Conservation (phyloP, 192 early-diverging fungal species). For the Geranomyces variabilis region DNA sequence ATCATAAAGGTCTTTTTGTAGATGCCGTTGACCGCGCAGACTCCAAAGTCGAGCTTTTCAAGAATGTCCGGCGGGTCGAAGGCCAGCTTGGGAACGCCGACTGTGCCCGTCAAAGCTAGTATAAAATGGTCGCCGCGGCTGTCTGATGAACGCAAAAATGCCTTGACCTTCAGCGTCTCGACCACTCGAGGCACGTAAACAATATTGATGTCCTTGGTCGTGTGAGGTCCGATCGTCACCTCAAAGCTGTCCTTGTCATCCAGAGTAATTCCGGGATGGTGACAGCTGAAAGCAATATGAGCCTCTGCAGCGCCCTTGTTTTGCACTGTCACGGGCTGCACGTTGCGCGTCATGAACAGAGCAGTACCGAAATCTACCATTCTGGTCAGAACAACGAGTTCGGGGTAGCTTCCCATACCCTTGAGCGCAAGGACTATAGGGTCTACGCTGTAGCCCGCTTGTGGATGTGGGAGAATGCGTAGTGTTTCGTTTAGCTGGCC, state of each 20-base stretch:
- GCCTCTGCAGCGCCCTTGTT: slow-evolving; percentile 64
- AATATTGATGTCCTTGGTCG: slow-evolving; percentile 48
- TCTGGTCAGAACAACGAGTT: slow-evolving; percentile 55
- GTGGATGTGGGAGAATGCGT: slow-evolving; percentile 33
- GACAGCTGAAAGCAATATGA: slow-evolving; percentile 54
- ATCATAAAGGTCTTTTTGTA: slow-evolving; percentile 53
- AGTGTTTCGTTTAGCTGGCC: slow-evolving; percentile 44
- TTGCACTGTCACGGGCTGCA: slow-evolving; percentile 47
- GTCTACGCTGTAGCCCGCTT: slow-evolving; percentile 38
- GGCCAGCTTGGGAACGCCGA: slow-evolving; percentile 59
- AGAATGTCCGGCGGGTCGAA: slow-evolving; percentile 45
- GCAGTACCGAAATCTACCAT: slow-evolving; percentile 62
- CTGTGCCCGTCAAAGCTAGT: slow-evolving; percentile 50
- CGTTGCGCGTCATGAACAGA: slow-evolving; percentile 53
- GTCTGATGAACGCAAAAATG: slow-evolving; percentile 58
- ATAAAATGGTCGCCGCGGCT: slow-evolving; percentile 60
- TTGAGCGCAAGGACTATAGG: slow-evolving; percentile 40
- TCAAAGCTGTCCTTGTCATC: slow-evolving; percentile 33
- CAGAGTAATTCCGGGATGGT: slow-evolving; percentile 51
- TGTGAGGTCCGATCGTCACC: slow-evolving; percentile 39
- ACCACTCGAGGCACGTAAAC: slow-evolving; percentile 57
- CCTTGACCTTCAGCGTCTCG: slow-evolving; percentile 55
- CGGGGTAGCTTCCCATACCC: slow-evolving; percentile 61
- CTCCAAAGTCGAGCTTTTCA: slow-evolving; percentile 57
- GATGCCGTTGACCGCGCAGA: slow-evolving; percentile 45